Evolutionary conservation across 164 flowering plant species (phyloP).

Genomic region (Sextonia rubra): DNA sequence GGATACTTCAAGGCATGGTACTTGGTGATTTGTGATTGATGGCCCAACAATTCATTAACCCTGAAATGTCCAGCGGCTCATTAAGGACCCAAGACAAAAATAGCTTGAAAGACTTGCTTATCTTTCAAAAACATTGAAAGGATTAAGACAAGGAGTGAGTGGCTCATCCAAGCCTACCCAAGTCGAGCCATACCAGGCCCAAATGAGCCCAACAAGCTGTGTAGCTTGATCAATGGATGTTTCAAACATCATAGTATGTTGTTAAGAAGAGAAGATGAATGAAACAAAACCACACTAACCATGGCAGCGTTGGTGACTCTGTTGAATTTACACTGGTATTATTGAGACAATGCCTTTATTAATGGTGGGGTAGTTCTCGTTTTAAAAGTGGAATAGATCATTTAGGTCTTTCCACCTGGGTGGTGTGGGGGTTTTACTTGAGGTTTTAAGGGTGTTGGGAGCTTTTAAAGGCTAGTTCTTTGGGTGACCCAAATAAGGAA

Average conservation of each 20-base stretch:
- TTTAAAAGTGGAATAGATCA: conserved; percentile 5
- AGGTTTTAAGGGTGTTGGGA: conserved; percentile 35
- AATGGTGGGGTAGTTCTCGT: neutral
- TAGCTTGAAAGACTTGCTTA: too few relatives aligned
- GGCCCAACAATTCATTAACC: too few relatives aligned
- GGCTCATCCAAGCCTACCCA: too few relatives aligned
- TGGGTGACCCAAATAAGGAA: conserved; percentile 46
- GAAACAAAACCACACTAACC: neutral
- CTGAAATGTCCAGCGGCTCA: too few relatives aligned
- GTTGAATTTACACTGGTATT: neutral
- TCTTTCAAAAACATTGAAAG: too few relatives aligned
- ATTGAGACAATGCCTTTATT: neutral
- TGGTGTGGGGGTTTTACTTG: conserved; percentile 20
- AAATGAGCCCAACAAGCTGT: too few relatives aligned
- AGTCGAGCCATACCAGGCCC: too few relatives aligned
- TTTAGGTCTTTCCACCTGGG: conserved; percentile 14
- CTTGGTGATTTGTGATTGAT: too few relatives aligned
- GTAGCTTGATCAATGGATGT: too few relatives aligned
- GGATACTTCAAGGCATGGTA: too few relatives aligned
- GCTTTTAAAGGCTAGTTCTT: conserved; percentile 36
- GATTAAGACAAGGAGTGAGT: too few relatives aligned
- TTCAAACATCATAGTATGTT: neutral
- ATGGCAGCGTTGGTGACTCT: neutral
- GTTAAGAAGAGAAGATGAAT: neutral
- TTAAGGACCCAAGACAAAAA: too few relatives aligned